phyloP scores from a whole-genome alignment of 805 yeast species.

The Kodamaea restingae region DNA sequence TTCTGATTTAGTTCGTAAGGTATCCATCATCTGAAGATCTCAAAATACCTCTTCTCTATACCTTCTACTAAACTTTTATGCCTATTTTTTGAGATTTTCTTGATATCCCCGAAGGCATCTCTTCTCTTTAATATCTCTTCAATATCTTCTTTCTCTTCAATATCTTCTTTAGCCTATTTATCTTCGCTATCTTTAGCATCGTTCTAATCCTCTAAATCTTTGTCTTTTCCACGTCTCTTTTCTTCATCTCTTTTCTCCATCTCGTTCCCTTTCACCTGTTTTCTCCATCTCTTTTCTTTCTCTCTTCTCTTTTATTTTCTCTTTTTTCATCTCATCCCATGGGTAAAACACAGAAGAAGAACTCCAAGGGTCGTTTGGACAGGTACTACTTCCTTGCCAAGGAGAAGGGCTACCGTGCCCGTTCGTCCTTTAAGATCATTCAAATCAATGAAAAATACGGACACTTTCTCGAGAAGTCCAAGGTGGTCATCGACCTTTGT shows the following conservation, averaged over 20 bases:
- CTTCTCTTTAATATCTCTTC: too few species aligned
- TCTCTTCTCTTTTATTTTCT: neutral
- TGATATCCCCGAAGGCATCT: too few species aligned
- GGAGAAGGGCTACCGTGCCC: conserved; percentile 97
- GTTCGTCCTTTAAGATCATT: conserved; percentile 93
- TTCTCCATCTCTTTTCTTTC: neutral
- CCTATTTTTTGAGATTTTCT: too few species aligned
- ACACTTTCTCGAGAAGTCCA: conserved; percentile 88
- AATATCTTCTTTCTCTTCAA: too few species aligned
- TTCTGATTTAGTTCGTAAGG: too few species aligned
- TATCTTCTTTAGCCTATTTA: neutral
- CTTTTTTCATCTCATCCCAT: conserved; percentile 28
- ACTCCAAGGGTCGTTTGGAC: conserved; percentile 98
- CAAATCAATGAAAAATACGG: conserved; percentile 97
- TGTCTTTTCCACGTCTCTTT: neutral
- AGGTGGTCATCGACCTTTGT: conserved; percentile 95
- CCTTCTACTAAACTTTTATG: too few species aligned
- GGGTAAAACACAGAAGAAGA: conserved; percentile 93
- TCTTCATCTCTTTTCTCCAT: neutral
- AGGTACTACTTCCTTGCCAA: conserved; percentile 94
- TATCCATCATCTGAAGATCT: too few species aligned
- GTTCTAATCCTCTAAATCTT: too few species aligned
- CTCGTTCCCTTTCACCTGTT: neutral
- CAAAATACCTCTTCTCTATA: too few species aligned
- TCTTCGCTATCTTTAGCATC: too few species aligned